Evolutionary conservation across 805 yeast species (phyloP).

Genomic region (Starmerella kuoi): DNA sequence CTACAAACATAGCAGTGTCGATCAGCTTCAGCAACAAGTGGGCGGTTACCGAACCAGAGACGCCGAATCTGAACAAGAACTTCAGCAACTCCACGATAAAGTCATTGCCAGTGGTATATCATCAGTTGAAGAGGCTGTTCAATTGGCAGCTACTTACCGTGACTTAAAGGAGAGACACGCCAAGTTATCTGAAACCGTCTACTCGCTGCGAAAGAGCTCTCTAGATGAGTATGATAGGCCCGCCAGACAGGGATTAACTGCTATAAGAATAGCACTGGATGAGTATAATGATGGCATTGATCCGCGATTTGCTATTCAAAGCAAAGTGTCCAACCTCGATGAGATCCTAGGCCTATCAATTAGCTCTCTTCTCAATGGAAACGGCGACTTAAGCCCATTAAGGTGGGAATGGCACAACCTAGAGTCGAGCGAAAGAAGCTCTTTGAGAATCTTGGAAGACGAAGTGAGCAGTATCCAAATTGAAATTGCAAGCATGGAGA

Average conservation of each 20-base stretch:
- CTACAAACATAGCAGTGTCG: too few relatives aligned
- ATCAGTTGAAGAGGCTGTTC: neutral
- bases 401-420: slow-evolving; percentile 1
- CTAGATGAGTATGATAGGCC: slow-evolving; percentile 1
- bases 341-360: neutral
- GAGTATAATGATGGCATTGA: slow-evolving; percentile 1
- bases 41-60: neutral
- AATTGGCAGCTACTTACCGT: neutral
- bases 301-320: neutral
- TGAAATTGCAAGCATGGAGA: slow-evolving; percentile 2
- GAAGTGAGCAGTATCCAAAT: neutral
- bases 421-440: neutral
- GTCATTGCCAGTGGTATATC: neutral
- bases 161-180: neutral
- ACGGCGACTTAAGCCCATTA: neutral
- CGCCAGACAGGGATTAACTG: neutral
- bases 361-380: neutral
- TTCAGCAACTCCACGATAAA: neutral
- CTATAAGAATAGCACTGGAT: slow-evolving; percentile 1
- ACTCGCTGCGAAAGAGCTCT: neutral
- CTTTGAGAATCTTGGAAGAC: slow-evolving; percentile 1
- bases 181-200: neutral
- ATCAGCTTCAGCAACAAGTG: neutral
- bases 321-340: neutral
- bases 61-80: neutral